Evolutionary conservation across 2,329 filamentous ascomycete species (phyloP).

Genomic region (Elsinoe batatas): DNA sequence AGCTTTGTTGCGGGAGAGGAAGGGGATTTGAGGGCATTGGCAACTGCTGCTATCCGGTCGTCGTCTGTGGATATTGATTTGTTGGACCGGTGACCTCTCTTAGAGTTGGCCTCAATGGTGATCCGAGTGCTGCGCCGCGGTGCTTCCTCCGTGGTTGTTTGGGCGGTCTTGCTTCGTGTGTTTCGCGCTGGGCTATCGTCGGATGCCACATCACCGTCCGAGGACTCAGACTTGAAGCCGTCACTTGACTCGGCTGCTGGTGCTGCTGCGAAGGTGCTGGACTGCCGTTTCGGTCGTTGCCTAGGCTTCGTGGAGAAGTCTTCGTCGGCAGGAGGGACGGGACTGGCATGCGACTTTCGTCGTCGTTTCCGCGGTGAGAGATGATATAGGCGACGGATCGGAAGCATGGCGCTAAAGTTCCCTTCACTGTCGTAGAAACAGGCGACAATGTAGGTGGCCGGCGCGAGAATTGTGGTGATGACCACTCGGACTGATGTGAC

Average conservation of each 20-base stretch:
- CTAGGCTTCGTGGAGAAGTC: constrained; percentile 4
- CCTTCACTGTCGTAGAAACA: constrained; percentile 76
- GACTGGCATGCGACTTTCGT: constrained; percentile 19
- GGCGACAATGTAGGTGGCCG: constrained; percentile 71
- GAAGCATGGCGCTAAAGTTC: constrained; percentile 66
- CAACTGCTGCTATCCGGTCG: constrained; percentile 40
- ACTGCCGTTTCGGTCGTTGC: constrained; percentile 6
- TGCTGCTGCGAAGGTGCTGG: neutral
- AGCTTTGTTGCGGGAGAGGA: constrained; percentile 63
- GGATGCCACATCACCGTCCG: constrained; percentile 15
- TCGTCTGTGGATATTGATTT: constrained; percentile 19
- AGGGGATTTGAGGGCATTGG: constrained; percentile 82
- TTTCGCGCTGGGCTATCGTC: constrained; percentile 42
- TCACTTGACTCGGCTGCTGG: constrained; percentile 11
- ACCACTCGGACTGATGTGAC: constrained; percentile 70
- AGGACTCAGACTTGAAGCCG: constrained; percentile 12
- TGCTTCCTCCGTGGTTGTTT: constrained; percentile 42
- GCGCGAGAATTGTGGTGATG: constrained; percentile 66
- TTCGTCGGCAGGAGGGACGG: constrained; percentile 1
- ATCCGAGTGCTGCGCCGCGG: constrained; percentile 80
- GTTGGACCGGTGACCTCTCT: constrained; percentile 30
- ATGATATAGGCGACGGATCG: constrained; percentile 52
- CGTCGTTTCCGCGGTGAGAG: constrained; percentile 35
- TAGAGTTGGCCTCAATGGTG: constrained; percentile 68
- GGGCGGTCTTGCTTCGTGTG: constrained; percentile 52